These are phyloP conservation scores for Logfia minima DNA, from an alignment of 129 eudicot species.

Conservation along the genomic window DNA sequence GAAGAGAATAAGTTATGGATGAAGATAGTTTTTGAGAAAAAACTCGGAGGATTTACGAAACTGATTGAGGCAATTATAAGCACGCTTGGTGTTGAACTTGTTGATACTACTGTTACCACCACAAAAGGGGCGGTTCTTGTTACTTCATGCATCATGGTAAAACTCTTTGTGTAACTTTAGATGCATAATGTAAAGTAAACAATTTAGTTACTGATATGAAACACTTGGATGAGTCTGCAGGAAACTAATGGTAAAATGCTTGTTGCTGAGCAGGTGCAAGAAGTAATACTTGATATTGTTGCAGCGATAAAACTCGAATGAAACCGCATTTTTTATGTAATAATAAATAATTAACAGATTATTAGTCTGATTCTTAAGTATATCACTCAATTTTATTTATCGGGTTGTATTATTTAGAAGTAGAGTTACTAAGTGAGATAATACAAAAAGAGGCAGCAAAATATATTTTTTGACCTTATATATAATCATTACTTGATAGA, in stretches of 20 bases:
- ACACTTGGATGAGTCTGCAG: constrained; percentile 30
- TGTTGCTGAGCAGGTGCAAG: constrained; percentile 41
- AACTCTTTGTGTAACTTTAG: background rate
- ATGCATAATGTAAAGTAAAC: background rate
- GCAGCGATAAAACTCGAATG: constrained; percentile 26
- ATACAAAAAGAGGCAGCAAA: too few relatives aligned
- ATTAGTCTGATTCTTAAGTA: too few relatives aligned
- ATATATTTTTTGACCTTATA: too few relatives aligned
- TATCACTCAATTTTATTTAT: too few relatives aligned
- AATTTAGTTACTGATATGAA: background rate
- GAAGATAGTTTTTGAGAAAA: constrained; percentile 57
- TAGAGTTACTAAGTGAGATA: too few relatives aligned
- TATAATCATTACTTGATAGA: too few relatives aligned
- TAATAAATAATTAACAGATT: too few relatives aligned
- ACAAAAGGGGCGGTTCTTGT: constrained; percentile 68
- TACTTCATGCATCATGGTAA: constrained; percentile 59
- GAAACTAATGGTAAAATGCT: constrained; percentile 42
- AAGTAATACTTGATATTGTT: constrained; percentile 37
- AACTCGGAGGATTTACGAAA: constrained; percentile 48
- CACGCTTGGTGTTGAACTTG: constrained; percentile 48
- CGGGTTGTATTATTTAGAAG: too few relatives aligned
- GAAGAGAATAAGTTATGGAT: constrained; percentile 65
- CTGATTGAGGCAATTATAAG: constrained; percentile 53
- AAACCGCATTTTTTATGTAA: background rate
- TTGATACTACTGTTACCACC: constrained; percentile 55